A percentile compares a stretch with the other conserved stretches of the same genome.
Evolutionary conservation across 768 basidiomycete genomes (phyloP).

Genomic region (Mycena filopes): DNA sequence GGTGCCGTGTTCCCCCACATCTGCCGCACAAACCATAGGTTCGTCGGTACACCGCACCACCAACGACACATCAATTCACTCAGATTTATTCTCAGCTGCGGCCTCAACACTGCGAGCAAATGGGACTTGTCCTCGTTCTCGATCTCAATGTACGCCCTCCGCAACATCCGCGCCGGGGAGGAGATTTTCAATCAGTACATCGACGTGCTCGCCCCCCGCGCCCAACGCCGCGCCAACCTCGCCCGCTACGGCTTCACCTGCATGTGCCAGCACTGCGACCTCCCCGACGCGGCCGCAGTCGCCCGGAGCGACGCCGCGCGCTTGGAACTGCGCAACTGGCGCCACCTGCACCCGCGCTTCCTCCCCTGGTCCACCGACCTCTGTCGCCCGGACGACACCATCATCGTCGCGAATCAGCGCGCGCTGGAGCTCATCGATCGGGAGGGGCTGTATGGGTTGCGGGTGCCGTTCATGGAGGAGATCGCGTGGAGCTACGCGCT

Average conservation of each 20-base stretch:
- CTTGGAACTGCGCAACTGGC: constrained; percentile 46
- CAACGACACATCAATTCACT: neutral
- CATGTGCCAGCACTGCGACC: constrained; percentile 50
- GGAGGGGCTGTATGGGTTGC: constrained; percentile 55
- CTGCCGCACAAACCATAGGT: constrained; percentile 59
- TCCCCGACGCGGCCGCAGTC: constrained; percentile 33
- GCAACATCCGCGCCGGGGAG: constrained; percentile 49
- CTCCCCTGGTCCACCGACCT: constrained; percentile 55
- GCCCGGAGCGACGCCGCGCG: constrained; percentile 46
- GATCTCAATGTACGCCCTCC: constrained; percentile 52
- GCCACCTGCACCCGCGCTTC: constrained; percentile 49
- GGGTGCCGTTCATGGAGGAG: constrained; percentile 54
- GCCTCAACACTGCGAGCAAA: constrained; percentile 54
- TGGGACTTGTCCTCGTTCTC: constrained; percentile 54
- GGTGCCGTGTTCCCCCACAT: constrained; percentile 55
- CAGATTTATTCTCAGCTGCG: constrained; percentile 45
- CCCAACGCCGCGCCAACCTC: constrained; percentile 46
- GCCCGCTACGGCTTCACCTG: constrained; percentile 54
- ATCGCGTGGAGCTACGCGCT: constrained; percentile 54
- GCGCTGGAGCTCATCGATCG: constrained; percentile 53
- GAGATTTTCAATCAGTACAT: constrained; percentile 60
- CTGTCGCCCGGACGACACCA: constrained; percentile 50
- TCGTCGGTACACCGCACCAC: neutral
- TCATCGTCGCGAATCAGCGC: constrained; percentile 50
- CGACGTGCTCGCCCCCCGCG: constrained; percentile 50